Conservation (phyloP, 352 stramenopile genomes). For the Pelagophyceae sp. region DNA sequence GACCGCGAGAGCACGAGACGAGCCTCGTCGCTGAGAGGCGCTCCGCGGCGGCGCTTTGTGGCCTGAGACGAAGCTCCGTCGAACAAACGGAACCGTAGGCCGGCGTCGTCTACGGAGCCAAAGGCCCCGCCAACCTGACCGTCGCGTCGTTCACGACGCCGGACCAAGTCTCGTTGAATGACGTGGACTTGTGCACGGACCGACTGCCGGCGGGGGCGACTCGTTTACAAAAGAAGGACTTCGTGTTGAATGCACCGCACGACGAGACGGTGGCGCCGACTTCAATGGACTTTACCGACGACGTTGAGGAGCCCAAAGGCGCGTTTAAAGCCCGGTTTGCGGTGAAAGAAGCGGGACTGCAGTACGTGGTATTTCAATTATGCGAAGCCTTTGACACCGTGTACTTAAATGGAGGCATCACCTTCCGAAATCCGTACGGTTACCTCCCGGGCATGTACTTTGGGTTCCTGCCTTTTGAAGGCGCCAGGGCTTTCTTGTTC, state of each 20-base stretch:
- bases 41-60: too few relatives aligned
- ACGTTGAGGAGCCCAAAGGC: neutral
- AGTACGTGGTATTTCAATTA: constrained; percentile 4
- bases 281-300: neutral
- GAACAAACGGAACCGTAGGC: neutral
- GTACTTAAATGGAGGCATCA: constrained; percentile 45
- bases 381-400: neutral
- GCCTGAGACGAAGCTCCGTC: too few relatives aligned
- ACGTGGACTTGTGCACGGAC: neutral
- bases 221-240: neutral
- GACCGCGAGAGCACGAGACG: too few relatives aligned
- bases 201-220: neutral
- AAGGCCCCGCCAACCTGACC: neutral
- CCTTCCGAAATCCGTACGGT: constrained; percentile 67
- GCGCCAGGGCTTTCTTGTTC: neutral
- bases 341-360: neutral
- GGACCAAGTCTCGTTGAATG: neutral
- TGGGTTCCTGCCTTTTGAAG: constrained; percentile 63
- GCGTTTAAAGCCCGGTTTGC: too few relatives aligned
- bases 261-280: neutral
- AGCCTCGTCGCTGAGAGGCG: too few relatives aligned
- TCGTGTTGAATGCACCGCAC: too few relatives aligned
- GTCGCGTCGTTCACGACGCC: neutral
- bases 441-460: constrained; percentile 64
- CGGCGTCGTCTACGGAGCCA: neutral